phyloP scores from a whole-genome alignment of 495 filamentous ascomycete genomes.

The Usnea hakonensis region DNA sequence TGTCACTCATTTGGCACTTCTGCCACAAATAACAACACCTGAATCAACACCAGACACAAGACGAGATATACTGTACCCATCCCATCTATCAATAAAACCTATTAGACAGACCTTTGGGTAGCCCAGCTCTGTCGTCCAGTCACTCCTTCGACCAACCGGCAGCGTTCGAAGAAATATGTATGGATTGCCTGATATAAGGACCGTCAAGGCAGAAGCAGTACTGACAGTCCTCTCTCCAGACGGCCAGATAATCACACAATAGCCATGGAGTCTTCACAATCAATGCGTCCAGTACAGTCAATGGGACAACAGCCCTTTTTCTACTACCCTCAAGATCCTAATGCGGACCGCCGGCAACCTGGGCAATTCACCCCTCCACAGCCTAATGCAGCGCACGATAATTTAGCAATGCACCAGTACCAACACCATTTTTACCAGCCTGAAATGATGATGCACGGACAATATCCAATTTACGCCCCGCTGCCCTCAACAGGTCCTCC shows the following conservation, averaged over 20 bases:
- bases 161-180: slow-evolving; percentile 3
- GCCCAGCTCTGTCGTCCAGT: slow-evolving; percentile 32
- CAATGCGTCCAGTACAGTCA: slow-evolving; percentile 41
- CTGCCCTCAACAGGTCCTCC: slow-evolving; percentile 56
- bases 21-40: slow-evolving; percentile 8
- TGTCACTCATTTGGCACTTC: slow-evolving; percentile 22
- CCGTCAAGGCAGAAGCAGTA: not conserved
- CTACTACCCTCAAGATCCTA: slow-evolving; percentile 81
- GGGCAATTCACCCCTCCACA: slow-evolving; percentile 75
- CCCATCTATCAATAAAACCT: slow-evolving; percentile 23
- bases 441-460: slow-evolving; percentile 28
- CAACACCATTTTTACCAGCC: slow-evolving; percentile 35
- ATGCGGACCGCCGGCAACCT: slow-evolving; percentile 67
- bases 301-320: slow-evolving; percentile 79
- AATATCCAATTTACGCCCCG: slow-evolving; percentile 57
- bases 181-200: not conserved
- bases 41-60: not conserved
- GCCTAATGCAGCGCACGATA: slow-evolving; percentile 45
- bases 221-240: not conserved
- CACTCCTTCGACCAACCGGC: slow-evolving; percentile 22
- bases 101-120: slow-evolving; percentile 33
- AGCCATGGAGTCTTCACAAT: slow-evolving; percentile 53
- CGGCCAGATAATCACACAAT: slow-evolving; percentile 4
- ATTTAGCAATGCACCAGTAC: slow-evolving; percentile 41
- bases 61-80: not conserved